A percentile compares a stretch with the other conserved stretches of the same genome.
These are phyloP conservation scores for Eimeria sp. DNA, from an alignment of 169 alveolate species.

Conservation along the genomic window DNA sequence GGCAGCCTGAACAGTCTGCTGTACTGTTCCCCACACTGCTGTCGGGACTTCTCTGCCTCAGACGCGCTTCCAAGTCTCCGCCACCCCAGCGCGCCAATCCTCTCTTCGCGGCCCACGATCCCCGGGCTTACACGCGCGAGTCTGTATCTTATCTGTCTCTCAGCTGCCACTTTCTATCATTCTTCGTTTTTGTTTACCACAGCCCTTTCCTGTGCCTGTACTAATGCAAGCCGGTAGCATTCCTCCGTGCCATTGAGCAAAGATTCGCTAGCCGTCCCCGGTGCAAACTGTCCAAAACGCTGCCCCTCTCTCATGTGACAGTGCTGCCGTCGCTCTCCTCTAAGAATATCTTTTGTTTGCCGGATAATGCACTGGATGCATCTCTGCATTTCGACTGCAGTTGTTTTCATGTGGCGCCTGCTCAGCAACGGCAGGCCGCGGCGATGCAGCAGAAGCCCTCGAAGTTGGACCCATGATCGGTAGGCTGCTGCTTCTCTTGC, in stretches of 20 bases:
- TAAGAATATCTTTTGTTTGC: background rate
- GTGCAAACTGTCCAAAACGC: background rate
- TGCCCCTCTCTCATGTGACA: background rate
- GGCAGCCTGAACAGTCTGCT: background rate
- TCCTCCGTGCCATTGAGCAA: background rate
- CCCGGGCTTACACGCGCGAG: constrained; percentile 21
- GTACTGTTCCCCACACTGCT: background rate
- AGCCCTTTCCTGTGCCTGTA: background rate
- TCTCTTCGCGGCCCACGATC: constrained; percentile 62
- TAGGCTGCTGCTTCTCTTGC: background rate
- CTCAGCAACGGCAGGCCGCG: constrained; percentile 30
- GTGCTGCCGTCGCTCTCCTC: background rate
- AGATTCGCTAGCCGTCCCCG: background rate
- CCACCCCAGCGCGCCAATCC: constrained; percentile 51
- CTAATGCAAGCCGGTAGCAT: background rate
- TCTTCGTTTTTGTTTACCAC: background rate
- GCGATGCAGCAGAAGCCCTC: constrained; percentile 50
- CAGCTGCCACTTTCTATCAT: background rate
- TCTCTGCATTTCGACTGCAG: background rate
- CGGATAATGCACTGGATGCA: background rate
- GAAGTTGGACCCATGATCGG: constrained; percentile 51
- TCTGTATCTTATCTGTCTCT: background rate
- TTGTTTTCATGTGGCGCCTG: background rate
- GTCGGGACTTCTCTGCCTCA: background rate
- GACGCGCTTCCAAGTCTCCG: constrained; percentile 9